Conservation (phyloP, 2,329 filamentous ascomycete species). For the Pseudogymnoascus pannorum region DNA sequence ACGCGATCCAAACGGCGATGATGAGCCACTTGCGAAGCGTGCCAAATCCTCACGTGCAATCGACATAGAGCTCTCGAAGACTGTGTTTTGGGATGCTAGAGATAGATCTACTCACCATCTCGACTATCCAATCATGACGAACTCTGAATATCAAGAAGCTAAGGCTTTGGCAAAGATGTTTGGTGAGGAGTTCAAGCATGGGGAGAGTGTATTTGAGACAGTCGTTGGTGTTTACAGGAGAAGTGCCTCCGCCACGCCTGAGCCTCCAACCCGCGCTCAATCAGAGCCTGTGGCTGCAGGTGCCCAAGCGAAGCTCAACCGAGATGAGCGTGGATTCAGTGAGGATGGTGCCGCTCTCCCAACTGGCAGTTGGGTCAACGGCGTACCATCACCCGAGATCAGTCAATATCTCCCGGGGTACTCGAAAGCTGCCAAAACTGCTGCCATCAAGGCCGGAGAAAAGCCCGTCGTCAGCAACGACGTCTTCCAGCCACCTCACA, state of each 20-base stretch:
- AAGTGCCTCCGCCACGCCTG: conserved; percentile 18
- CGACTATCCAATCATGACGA: conserved; percentile 56
- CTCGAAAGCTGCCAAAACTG: neutral
- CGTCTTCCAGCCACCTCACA: conserved; percentile 30
- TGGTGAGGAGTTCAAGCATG: conserved; percentile 47
- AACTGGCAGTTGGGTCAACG: conserved; percentile 2
- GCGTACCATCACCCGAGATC: conserved; percentile 1
- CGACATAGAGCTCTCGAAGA: conserved; percentile 49
- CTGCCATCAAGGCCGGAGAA: neutral
- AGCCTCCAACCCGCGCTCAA: conserved; percentile 17
- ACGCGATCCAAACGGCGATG: conserved; percentile 20
- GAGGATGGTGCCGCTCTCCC: conserved; percentile 10
- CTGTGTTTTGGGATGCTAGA: conserved; percentile 48
- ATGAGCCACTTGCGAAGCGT: conserved; percentile 38
- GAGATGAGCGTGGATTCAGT: conserved; percentile 24
- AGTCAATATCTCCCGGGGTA: neutral
- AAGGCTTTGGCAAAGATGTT: conserved; percentile 42
- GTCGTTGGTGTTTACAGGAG: conserved; percentile 24
- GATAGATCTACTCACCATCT: conserved; percentile 52
- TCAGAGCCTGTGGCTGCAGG: conserved; percentile 23
- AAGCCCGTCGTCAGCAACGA: conserved; percentile 9
- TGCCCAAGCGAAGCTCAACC: conserved; percentile 21
- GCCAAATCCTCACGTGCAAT: conserved; percentile 49
- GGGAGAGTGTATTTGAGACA: conserved; percentile 38
- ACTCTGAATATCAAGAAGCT: conserved; percentile 50